phyloP scores from a whole-genome alignment of 208 protist species.

The Leptomonas pyrrhocoris region DNA sequence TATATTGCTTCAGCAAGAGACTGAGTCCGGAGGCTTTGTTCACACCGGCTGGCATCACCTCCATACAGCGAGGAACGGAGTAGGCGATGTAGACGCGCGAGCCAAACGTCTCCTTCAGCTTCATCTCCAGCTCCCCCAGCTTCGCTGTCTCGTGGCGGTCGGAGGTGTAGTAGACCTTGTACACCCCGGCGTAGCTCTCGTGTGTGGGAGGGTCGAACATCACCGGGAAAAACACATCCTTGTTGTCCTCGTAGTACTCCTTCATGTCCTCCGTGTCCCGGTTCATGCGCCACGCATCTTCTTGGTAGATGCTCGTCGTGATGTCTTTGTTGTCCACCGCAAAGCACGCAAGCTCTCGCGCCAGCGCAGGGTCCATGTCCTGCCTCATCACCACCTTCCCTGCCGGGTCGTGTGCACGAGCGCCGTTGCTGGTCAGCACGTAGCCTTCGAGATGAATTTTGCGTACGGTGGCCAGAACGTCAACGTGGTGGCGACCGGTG shows the following conservation, averaged over 20 bases:
- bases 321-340: constrained; percentile 22
- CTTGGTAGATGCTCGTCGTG: constrained; percentile 48
- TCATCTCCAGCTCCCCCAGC: constrained; percentile 17
- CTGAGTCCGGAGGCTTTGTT: constrained; percentile 42
- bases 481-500: constrained; percentile 50
- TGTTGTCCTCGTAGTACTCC: constrained; percentile 43
- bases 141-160: constrained; percentile 11
- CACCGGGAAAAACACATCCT: constrained; percentile 33
- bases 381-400: constrained; percentile 38
- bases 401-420: constrained; percentile 38
- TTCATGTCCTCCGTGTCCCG: constrained; percentile 30
- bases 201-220: constrained; percentile 30
- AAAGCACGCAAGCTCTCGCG: constrained; percentile 32
- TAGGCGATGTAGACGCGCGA: constrained; percentile 23
- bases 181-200: constrained; percentile 35
- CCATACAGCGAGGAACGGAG: constrained; percentile 43
- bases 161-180: constrained; percentile 49
- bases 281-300: constrained; percentile 38
- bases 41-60: constrained; percentile 49
- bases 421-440: constrained; percentile 59
- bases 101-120: constrained; percentile 19
- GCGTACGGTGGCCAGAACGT: constrained; percentile 44
- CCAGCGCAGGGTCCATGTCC: constrained; percentile 37
- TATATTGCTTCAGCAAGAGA: constrained; percentile 25
- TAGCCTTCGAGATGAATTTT: constrained; percentile 40